Base-by-base conservation (phyloP, 176 grass and related monocot species). In the Oryza meyeriana region DNA sequence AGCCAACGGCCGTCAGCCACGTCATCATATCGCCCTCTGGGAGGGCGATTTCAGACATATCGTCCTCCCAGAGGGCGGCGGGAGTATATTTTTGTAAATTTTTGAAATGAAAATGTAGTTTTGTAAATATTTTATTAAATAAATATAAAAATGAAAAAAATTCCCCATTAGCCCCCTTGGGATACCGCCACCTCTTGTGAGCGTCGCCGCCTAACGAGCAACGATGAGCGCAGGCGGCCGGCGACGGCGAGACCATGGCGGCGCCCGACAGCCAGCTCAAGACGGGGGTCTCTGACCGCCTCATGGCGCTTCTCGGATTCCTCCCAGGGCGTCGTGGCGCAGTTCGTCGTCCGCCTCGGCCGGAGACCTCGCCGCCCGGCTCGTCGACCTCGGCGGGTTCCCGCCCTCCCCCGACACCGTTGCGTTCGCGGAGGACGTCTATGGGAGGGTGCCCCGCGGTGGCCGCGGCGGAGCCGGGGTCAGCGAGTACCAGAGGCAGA, bases 201-300 rank as follows among this genome's bases (percentile, higher is more conserved):
- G 16, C 6, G 17, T 17, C 47, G 26, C 38, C 66, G 66, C 33
- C 35, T n/a, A n/a, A n/a, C n/a, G n/a, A n/a, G n/a, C n/a, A n/a
- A n/a, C n/a, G n/a, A n/a, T n/a, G n/a, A n/a, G n/a, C n/a, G n/a
- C n/a, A n/a, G n/a, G n/a, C n/a, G n/a, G n/a, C 11, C 3, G 31
- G 44, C 24, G 68, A 5, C 16, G 20, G 20, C 39, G n/a, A 65
- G 64, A 26, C 48, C 44, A 57, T 41, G 74, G 17, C 74, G 17
- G 35, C 68, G 64, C 24, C 50, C 72, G 66, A 83, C 24, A 14
- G 59, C 44, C 42, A 42, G 34, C 68, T 88, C 68, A 88, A 79
- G 59, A 79, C 86, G 75, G 78, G 80, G 80, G 74, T 88, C 27
- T 88, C 86, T 22, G 86, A 88, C 68, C 75, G 74, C 18, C 75